A percentile compares a stretch with the other conserved stretches of the same genome.
Evolutionary conservation across 2,329 filamentous ascomycete species (phyloP).

Genomic region (Hypoxylon sp.): DNA sequence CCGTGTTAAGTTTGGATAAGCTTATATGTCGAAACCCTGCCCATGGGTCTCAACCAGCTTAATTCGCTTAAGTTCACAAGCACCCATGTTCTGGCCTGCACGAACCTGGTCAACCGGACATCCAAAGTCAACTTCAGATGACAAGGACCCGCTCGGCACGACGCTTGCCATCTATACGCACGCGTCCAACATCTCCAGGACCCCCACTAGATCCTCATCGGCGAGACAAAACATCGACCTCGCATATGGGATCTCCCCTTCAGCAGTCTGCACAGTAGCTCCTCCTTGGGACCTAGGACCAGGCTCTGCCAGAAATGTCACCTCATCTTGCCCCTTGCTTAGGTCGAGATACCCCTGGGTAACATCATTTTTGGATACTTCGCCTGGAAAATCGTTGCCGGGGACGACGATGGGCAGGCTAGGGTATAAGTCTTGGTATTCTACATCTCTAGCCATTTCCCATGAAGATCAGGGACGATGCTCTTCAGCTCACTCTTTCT

Average conservation of each 20-base stretch:
- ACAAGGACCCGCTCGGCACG: constrained; percentile 33
- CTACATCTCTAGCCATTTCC: constrained; percentile 29
- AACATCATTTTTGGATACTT: constrained; percentile 31
- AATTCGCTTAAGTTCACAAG: background rate
- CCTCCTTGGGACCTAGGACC: constrained; percentile 19
- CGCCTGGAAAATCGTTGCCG: constrained; percentile 18
- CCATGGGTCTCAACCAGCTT: constrained; percentile 21
- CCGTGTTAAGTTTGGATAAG: constrained; percentile 36
- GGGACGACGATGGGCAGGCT: constrained; percentile 23
- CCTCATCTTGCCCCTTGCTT: constrained; percentile 28
- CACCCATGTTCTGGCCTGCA: constrained; percentile 27
- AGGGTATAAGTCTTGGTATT: constrained; percentile 41
- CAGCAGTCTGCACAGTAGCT: constrained; percentile 21
- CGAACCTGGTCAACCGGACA: constrained; percentile 28
- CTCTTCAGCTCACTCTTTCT: constrained; percentile 32
- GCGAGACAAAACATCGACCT: constrained; percentile 25
- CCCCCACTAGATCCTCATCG: constrained; percentile 23
- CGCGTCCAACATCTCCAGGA: constrained; percentile 22
- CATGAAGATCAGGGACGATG: constrained; percentile 38
- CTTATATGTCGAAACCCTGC: constrained; percentile 31
- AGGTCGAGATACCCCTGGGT: constrained; percentile 28
- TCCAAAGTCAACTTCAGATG: constrained; percentile 41
- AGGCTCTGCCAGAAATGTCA: constrained; percentile 32
- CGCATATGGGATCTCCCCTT: constrained; percentile 29
- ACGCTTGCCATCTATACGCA: constrained; percentile 26